A percentile compares a stretch with the other conserved stretches of the same genome.
phyloP scores from a whole-genome alignment of 140 eudicot species.

The Bidens hawaiensis region DNA sequence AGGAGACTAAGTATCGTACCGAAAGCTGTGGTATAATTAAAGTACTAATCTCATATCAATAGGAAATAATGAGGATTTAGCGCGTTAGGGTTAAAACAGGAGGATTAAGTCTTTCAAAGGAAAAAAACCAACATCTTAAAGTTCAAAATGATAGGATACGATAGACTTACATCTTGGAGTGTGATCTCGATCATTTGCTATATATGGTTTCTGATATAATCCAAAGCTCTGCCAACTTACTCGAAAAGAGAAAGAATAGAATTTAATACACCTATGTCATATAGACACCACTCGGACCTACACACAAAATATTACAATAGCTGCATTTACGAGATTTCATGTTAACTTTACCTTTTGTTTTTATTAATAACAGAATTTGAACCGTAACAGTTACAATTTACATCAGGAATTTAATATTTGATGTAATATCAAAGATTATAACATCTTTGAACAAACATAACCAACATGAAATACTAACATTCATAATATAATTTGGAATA shows the following conservation, averaged over 20 bases:
- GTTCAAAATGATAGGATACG: conserved; percentile 19
- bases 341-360: conserved; percentile 6
- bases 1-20: too few relatives aligned
- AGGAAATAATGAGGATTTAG: background rate
- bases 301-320: conserved; percentile 2
- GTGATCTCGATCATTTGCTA: conserved; percentile 17
- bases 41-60: too few relatives aligned
- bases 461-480: background rate
- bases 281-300: conserved; percentile 10
- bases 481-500: background rate
- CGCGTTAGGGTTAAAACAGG: background rate
- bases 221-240: conserved; percentile 22
- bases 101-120: background rate
- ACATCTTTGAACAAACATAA: background rate
- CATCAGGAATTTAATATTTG: too few relatives aligned
- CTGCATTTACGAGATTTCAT: conserved; percentile 21
- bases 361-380: background rate
- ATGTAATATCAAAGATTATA: background rate
- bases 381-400: background rate
- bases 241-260: conserved; percentile 26
- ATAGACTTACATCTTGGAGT: conserved; percentile 17
- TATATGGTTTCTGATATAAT: conserved; percentile 21
- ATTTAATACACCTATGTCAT: conserved; percentile 19
- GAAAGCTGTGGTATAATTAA: too few relatives aligned
- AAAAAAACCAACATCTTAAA: background rate